Base-by-base conservation (phyloP, 305 asterid species). In the Andrographis paniculata region DNA sequence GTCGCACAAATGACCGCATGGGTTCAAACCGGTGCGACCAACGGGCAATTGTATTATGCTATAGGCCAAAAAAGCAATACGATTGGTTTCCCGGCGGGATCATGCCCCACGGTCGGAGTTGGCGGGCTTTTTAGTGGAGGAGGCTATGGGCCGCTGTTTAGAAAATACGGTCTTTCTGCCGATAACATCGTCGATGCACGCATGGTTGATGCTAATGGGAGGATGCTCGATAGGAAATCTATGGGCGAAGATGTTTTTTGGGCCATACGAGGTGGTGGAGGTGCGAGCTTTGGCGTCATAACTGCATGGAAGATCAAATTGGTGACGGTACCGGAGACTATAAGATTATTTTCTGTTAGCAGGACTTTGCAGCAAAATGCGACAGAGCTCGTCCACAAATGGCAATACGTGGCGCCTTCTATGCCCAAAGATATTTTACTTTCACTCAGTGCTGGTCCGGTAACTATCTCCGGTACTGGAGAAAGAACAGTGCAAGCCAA, bases 101-200 rank as follows among this genome's bases (percentile, higher is more conserved):
- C 40, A 23, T 71, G 71, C 47, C 67, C 68, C 0, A 64, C 69
- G 0, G 67, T 75, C 1, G 78, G 82, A 20, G 65, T 71, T 22
- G 82, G 82, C 66, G 74, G 74, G 30, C 67, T 58, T 44, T 36
- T 68, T 23, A 63, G 74, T 36, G 74, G 74, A 2, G 74, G 63
- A 10, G 75, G 70, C 0, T 68, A 63, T 13, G 75, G 72, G 5
- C 0, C 58, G 44, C 3, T 69, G 44, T n/a, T 64, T 48, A 53
- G 71, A 0, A 69, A 64, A 23, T 56, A 69, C 27, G 75, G 71
- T 9, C 62, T 64, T 20, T 14, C 75, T 4, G 59, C 59, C 6
- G 75, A 69, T 24, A 52, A 69, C 43, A 33, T 69, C 4, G 31
- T 69, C 20, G 76, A 61, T 17, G 76, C 76, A 0, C n/a, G n/a